A percentile compares a stretch with the other conserved stretches of the same genome.
Evolutionary conservation across 2,329 filamentous ascomycete species (phyloP).

Genomic region (Metarhizium humberi): DNA sequence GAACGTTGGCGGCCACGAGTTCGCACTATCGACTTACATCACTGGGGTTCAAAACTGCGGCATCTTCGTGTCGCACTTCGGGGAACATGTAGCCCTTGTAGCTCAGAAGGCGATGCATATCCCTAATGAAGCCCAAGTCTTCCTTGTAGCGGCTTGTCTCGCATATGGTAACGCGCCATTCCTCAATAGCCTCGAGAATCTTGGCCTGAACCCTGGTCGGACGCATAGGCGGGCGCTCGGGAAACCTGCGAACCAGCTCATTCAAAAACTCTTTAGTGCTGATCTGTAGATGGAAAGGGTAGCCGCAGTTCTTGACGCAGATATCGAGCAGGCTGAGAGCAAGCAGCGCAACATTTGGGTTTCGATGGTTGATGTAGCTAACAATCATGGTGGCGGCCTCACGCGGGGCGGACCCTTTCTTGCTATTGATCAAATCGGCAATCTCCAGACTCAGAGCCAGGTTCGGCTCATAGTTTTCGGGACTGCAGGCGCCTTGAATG

Average conservation of each 20-base stretch:
- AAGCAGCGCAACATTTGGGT: slow-evolving; percentile 86
- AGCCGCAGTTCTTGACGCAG: slow-evolving; percentile 99
- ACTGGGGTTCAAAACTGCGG: slow-evolving; percentile 90
- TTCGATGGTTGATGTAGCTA: slow-evolving; percentile 91
- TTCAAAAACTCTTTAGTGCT: slow-evolving; percentile 98
- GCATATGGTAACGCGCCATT: slow-evolving; percentile 97
- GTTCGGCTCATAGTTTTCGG: slow-evolving; percentile 96
- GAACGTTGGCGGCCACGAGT: neutral
- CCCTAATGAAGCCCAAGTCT: slow-evolving; percentile 88
- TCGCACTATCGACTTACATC: slow-evolving; percentile 58
- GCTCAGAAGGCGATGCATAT: slow-evolving; percentile 92
- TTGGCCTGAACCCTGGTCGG: slow-evolving; percentile 79
- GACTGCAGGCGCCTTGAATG: slow-evolving; percentile 92
- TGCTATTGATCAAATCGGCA: slow-evolving; percentile 89
- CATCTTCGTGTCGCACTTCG: slow-evolving; percentile 85
- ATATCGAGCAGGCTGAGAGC: slow-evolving; percentile 92
- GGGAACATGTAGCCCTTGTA: slow-evolving; percentile 98
- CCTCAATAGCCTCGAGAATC: slow-evolving; percentile 93
- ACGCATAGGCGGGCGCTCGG: slow-evolving; percentile 82
- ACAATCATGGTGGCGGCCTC: slow-evolving; percentile 92
- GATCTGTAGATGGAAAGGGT: slow-evolving; percentile 97
- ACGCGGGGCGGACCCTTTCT: slow-evolving; percentile 90
- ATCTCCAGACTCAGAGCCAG: slow-evolving; percentile 95
- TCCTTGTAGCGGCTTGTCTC: slow-evolving; percentile 97
- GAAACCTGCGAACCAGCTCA: slow-evolving; percentile 91